Percentiles rank a stretch among this genome's conserved stretches.
Evolutionary conservation across 208 protist species (phyloP).

Genomic region (Wallacemonas rigidus): DNA sequence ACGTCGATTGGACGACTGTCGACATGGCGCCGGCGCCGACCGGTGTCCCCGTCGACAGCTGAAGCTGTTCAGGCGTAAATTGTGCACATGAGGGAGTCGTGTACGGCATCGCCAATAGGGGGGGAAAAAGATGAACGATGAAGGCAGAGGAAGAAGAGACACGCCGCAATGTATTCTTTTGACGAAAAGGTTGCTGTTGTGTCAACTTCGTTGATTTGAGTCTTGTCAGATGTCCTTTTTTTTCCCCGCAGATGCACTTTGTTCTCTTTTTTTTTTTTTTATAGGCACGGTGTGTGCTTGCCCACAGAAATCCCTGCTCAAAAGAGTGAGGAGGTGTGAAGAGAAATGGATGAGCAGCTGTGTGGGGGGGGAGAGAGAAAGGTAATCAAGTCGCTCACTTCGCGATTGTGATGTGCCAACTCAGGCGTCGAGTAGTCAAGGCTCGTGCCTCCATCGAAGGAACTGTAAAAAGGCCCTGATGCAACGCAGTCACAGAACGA

Average conservation of each 20-base stretch:
- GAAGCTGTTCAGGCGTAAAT: constrained; percentile 64
- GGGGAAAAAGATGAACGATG: neutral
- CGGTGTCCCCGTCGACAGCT: constrained; percentile 49
- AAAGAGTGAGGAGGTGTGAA: neutral
- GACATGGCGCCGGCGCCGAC: constrained; percentile 86
- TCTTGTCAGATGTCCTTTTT: too few relatives aligned
- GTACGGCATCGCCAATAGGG: constrained; percentile 1
- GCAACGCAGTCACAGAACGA: too few relatives aligned
- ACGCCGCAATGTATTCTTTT: too few relatives aligned
- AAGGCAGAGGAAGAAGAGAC: too few relatives aligned
- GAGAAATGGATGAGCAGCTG: neutral
- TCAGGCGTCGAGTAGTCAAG: too few relatives aligned
- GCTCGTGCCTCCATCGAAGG: too few relatives aligned
- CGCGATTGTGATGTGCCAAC: too few relatives aligned
- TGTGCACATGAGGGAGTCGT: constrained; percentile 29
- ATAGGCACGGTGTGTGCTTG: neutral
- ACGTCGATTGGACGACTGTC: constrained; percentile 62
- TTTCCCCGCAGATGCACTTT: too few relatives aligned
- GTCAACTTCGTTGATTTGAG: too few relatives aligned
- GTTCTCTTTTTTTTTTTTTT: constrained; percentile 12
- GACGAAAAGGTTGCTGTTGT: too few relatives aligned
- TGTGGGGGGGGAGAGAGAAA: neutral
- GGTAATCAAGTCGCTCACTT: too few relatives aligned
- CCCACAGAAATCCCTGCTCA: neutral
- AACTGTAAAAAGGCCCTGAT: too few relatives aligned